Evolutionary conservation across 2,329 filamentous ascomycete species (phyloP).

Genomic region (Fusarium sp.): DNA sequence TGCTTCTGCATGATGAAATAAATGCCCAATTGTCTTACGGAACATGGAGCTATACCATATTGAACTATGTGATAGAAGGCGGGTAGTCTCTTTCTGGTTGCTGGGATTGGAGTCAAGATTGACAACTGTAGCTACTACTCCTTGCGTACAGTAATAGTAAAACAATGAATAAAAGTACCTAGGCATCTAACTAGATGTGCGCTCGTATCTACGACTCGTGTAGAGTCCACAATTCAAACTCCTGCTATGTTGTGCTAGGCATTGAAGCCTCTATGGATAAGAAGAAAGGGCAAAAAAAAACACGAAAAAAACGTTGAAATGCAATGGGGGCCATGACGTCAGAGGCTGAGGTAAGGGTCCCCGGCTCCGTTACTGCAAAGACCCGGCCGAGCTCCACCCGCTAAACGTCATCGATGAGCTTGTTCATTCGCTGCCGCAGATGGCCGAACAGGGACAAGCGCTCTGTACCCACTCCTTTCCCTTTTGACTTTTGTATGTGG

Average conservation of each 20-base stretch:
- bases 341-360: constrained; percentile 39
- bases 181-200: background rate
- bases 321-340: constrained; percentile 41
- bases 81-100: background rate
- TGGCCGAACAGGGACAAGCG: constrained; percentile 21
- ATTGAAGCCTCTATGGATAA: background rate
- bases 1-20: constrained; percentile 17
- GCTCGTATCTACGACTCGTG: background rate
- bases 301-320: constrained; percentile 20
- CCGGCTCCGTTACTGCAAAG: constrained; percentile 32
- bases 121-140: background rate
- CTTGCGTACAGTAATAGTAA: background rate
- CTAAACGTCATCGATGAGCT: constrained; percentile 39
- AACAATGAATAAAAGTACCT: background rate
- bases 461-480: background rate
- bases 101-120: background rate
- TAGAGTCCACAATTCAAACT: background rate
- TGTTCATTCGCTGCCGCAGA: constrained; percentile 30
- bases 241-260: background rate
- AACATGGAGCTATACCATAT: background rate
- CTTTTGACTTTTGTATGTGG: constrained; percentile 9
- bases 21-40: background rate
- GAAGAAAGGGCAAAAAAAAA: background rate
- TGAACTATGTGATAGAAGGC: constrained; percentile 7
- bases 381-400: constrained; percentile 38